A percentile compares a stretch with the other conserved stretches of the same genome.
Evolutionary conservation across 1,284 basidiomycete genomes (phyloP).

Genomic region (Ceratobasidium sp.): DNA sequence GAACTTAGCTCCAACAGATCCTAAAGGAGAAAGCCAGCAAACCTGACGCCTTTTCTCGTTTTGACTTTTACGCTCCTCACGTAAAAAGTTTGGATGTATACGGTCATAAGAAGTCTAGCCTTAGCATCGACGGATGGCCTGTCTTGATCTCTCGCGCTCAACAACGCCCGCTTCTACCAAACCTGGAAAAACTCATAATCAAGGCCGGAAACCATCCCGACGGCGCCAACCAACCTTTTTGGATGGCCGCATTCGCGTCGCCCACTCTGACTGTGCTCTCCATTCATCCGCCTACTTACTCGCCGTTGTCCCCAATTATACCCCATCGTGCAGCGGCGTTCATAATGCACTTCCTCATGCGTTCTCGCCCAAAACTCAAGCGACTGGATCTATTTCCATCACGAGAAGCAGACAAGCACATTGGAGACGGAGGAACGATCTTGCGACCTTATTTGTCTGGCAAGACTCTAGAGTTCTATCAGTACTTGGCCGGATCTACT

Average conservation of each 20-base stretch:
- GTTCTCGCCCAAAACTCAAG: neutral
- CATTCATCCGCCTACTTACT: neutral
- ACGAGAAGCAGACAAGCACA: neutral
- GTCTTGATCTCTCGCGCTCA: constrained; percentile 6
- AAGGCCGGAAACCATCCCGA: neutral
- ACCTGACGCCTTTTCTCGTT: constrained; percentile 3
- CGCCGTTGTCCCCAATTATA: neutral
- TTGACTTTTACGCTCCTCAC: constrained; percentile 30
- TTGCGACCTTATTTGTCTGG: neutral
- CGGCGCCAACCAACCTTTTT: neutral
- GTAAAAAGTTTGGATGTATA: constrained; percentile 5
- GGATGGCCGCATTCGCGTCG: constrained; percentile 15
- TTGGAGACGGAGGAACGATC: neutral
- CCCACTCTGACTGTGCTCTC: neutral
- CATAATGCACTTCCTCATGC: neutral
- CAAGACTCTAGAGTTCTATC: neutral
- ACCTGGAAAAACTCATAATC: neutral
- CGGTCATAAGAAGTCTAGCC: neutral
- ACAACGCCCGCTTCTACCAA: constrained; percentile 12
- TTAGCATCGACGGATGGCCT: constrained; percentile 4
- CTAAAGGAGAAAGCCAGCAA: neutral
- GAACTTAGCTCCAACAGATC: neutral
- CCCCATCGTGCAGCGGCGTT: neutral
- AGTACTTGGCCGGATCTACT: neutral
- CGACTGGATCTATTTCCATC: constrained; percentile 4